Percentiles rank a stretch among this genome's conserved stretches.
phyloP scores from a whole-genome alignment of 495 filamentous ascomycete species.

The Elasticomyces elasticus region DNA sequence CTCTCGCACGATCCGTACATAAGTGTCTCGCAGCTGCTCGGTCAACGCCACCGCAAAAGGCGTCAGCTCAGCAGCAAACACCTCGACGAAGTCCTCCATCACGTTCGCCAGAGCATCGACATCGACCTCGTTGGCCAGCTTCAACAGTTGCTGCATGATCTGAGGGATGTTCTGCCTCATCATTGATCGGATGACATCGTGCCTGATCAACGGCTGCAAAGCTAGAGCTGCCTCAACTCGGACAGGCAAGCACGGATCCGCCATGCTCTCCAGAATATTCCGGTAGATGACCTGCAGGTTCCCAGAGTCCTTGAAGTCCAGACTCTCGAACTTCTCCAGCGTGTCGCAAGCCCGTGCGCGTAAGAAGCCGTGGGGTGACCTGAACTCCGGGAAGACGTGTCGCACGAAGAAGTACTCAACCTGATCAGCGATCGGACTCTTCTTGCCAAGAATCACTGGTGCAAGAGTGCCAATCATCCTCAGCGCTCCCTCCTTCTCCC shows the following conservation, averaged over 20 bases:
- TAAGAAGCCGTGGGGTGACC: conserved; percentile 84
- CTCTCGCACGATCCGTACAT: conserved; percentile 85
- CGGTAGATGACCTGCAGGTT: conserved; percentile 92
- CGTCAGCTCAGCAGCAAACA: conserved; percentile 89
- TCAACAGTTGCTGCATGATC: conserved; percentile 97
- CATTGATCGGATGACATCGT: conserved; percentile 81
- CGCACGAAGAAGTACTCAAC: conserved; percentile 99
- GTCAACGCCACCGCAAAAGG: conserved; percentile 96
- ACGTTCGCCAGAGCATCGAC: conserved; percentile 93
- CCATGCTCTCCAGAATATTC: conserved; percentile 95
- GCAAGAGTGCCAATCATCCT: conserved; percentile 95
- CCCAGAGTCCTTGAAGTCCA: conserved; percentile 89
- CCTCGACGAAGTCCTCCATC: conserved; percentile 99
- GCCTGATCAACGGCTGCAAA: conserved; percentile 86
- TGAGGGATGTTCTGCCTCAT: conserved; percentile 99
- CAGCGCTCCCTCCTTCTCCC: conserved; percentile 92
- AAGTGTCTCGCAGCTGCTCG: conserved; percentile 93
- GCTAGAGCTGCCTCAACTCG: conserved; percentile 91
- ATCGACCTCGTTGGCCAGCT: conserved; percentile 90
- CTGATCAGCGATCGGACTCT: conserved; percentile 92
- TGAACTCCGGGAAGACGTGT: conserved; percentile 96
- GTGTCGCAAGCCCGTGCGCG: conserved; percentile 93
- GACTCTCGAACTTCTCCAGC: conserved; percentile 90
- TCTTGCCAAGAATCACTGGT: conserved; percentile 90
- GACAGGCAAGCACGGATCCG: conserved; percentile 80